Evolutionary conservation across 2,329 filamentous ascomycete species (phyloP).

Genomic region (Nemania sp.): DNA sequence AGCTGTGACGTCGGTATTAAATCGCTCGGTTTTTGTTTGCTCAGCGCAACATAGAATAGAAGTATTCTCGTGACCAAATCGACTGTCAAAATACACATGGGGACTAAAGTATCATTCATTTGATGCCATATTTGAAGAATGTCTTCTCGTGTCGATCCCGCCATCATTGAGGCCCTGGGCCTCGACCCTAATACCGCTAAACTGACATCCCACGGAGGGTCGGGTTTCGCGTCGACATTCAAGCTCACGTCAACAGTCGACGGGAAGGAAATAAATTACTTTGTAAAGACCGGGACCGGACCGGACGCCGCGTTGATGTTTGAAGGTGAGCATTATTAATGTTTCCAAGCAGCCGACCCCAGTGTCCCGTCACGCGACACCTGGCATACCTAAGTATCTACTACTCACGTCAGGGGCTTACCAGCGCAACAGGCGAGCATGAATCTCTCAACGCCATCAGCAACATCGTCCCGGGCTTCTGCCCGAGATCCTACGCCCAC

Average conservation of each 20-base stretch:
- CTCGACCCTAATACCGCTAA: conserved; percentile 60
- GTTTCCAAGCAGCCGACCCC: background rate
- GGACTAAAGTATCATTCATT: background rate
- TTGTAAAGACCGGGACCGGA: conserved; percentile 72
- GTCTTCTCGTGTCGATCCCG: conserved; percentile 60
- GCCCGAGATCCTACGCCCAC: conserved; percentile 75
- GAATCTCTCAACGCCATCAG: conserved; percentile 83
- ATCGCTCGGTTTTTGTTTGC: background rate
- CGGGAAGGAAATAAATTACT: conserved; percentile 61
- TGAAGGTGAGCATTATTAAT: conserved; percentile 51
- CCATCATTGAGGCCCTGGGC: conserved; percentile 63
- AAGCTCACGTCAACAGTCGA: conserved; percentile 55
- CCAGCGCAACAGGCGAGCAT: conserved; percentile 69
- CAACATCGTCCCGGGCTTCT: conserved; percentile 70
- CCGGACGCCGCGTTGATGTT: conserved; percentile 70
- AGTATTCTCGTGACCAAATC: background rate
- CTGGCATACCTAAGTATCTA: background rate
- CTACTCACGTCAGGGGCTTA: conserved; percentile 1
- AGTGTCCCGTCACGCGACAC: background rate
- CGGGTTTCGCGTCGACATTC: conserved; percentile 70
- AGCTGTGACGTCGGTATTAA: conserved; percentile 18
- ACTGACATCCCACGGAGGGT: conserved; percentile 66
- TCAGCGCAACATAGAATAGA: background rate
- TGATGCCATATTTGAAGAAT: conserved; percentile 37
- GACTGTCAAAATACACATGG: background rate